These are phyloP conservation scores for Neopestalotiopsis sp. DNA, from an alignment of 2,329 filamentous ascomycete genomes.

Conservation along the genomic window DNA sequence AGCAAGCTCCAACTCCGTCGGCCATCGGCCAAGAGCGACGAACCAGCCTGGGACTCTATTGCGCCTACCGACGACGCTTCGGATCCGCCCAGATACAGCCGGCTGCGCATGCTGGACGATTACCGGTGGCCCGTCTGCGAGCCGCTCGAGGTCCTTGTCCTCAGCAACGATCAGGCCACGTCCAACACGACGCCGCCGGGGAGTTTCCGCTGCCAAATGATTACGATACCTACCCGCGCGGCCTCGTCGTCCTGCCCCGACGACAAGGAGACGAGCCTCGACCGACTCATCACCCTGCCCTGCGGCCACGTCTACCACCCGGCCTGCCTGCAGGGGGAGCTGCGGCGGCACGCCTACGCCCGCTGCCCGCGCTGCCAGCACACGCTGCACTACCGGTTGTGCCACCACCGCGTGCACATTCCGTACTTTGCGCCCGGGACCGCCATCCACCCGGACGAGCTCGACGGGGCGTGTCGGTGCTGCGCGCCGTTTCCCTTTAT, in stretches of 20 bases:
- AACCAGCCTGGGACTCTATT: not conserved
- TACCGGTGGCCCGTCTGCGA: constrained; percentile 2
- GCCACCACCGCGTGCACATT: constrained; percentile 1
- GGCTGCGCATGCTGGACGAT: not conserved
- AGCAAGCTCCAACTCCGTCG: not conserved
- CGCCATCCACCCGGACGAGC: constrained; percentile 5
- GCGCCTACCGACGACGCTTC: not conserved
- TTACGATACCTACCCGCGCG: not conserved
- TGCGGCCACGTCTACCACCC: constrained; percentile 16
- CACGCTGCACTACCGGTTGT: constrained; percentile 4
- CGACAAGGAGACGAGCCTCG: not conserved
- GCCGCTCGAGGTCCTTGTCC: not conserved
- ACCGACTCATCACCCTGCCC: constrained; percentile 14
- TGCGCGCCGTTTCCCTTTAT: constrained; percentile 10
- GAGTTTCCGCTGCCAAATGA: not conserved
- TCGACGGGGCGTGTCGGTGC: not conserved
- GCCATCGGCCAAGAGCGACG: not conserved
- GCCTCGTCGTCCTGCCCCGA: not conserved
- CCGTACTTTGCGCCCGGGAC: constrained; percentile 5
- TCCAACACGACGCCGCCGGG: not conserved
- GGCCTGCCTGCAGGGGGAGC: not conserved
- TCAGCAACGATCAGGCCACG: not conserved
- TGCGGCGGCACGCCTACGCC: not conserved
- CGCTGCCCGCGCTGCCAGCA: constrained; percentile 9
- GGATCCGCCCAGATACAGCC: not conserved